phyloP scores from a whole-genome alignment of 2,329 filamentous ascomycete species.

The Fusarium brachygibbosum region DNA sequence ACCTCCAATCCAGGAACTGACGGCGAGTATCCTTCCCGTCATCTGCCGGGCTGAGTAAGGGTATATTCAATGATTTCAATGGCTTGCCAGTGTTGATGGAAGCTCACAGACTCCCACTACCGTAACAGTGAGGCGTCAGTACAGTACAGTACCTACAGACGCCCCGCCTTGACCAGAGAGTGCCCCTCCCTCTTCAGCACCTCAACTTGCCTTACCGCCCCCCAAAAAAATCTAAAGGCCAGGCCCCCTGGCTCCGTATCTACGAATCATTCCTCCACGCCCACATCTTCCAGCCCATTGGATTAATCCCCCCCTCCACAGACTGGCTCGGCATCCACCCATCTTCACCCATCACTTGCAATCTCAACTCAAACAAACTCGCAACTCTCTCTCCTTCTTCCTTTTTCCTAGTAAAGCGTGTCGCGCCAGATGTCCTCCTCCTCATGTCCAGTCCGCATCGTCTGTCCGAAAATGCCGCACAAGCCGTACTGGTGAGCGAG shows the following conservation, averaged over 20 bases:
- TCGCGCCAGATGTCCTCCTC: conserved; percentile 67
- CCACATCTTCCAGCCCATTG: conserved; percentile 37
- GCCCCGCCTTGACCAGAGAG: conserved; percentile 34
- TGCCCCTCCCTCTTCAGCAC: conserved; percentile 37
- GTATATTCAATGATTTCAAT: conserved; percentile 18
- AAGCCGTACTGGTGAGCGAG: conserved; percentile 60
- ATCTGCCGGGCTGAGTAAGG: conserved; percentile 33
- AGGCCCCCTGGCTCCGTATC: conserved; percentile 40
- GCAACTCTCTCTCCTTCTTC: conserved; percentile 33
- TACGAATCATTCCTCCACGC: conserved; percentile 53
- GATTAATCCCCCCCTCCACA: not conserved
- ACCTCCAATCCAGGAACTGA: conserved; percentile 15
- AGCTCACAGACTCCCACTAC: no score
- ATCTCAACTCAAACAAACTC: conserved; percentile 34
- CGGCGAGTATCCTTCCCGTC: conserved; percentile 7
- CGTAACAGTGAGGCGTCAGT: not conserved
- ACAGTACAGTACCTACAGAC: conserved; percentile 1
- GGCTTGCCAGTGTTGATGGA: not conserved
- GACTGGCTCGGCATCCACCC: conserved; percentile 10
- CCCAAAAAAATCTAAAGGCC: conserved; percentile 11
- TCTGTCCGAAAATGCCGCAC: conserved; percentile 69
- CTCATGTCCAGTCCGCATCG: conserved; percentile 69
- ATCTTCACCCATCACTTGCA: conserved; percentile 34
- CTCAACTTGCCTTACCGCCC: conserved; percentile 32
- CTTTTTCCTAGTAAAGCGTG: conserved; percentile 38